Base-by-base conservation (phyloP, 768 basidiomycete genomes). In the Hericium alpestre region DNA sequence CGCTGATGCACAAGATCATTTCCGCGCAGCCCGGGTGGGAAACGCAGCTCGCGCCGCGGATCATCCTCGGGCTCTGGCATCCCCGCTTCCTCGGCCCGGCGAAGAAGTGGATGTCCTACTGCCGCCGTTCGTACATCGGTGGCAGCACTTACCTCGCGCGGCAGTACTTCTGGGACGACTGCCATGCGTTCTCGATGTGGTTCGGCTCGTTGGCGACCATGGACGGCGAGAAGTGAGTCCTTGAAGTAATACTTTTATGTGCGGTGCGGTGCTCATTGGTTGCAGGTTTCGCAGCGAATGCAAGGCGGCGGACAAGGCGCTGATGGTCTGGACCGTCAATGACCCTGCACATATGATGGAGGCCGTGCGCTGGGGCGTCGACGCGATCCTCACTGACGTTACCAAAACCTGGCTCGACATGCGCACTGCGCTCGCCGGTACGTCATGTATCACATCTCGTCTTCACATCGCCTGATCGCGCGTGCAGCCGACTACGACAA, bases 241-340 rank as follows among this genome's bases (percentile, higher is more conserved):
- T 3, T 12, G 50, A 13, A 11, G 37, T 9, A n/a, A 39, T 9
- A 2, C 25, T 2, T 40, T 10, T 20, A 8, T 55, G 38, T 4
- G 10, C 11, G 9, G 27, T 57, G 27, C 8, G 23, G 37, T 38
- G 54, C 40, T 53, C 23, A 22, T 10, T 37, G 9, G 16, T 3
- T 16, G 11, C 63, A 80, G 94, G 74, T 97, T 99, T 75, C 74
- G 85, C 56, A 71, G 75, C 49, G 87, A 93, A 62, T 93, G 91
- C 73, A 83, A 84, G 67, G 74, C 67, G 15, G 82, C 82, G 1
- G 87, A 87, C 18, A 96, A 96, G 78, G 78, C 78, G 62, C 63
- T 98, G 56, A 86, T 94, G 80, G 91, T 93, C 3, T 97, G 94
- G 96, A 99, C 96, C 0, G 95, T 98, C 25, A 99, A 99, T 66